These are phyloP conservation scores for Ogataea naganishii DNA, from an alignment of 805 yeast genomes.

Conservation along the genomic window DNA sequence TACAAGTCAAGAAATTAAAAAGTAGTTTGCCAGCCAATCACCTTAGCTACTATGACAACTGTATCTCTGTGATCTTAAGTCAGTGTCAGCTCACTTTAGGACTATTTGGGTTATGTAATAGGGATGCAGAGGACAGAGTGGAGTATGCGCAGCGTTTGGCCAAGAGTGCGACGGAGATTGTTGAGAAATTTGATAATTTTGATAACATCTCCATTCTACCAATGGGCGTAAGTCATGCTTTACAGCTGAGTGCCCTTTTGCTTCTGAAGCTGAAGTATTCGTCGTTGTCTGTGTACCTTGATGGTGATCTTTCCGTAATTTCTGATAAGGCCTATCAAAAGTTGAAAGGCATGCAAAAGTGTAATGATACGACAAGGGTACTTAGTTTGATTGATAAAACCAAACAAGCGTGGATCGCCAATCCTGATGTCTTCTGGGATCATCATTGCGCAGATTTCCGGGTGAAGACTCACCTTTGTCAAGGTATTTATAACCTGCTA, in stretches of 20 bases:
- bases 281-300: constrained; percentile 4
- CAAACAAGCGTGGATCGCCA: constrained; percentile 3
- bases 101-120: constrained; percentile 12
- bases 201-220: constrained; percentile 12
- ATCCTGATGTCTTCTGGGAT: constrained; percentile 2
- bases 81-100: constrained; percentile 12
- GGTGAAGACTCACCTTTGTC: constrained; percentile 1
- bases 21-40: neutral
- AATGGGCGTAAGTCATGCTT: constrained; percentile 11
- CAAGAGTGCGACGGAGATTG: neutral
- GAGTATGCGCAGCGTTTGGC: neutral
- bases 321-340: constrained; percentile 5
- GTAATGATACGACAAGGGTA: constrained; percentile 8
- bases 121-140: constrained; percentile 3
- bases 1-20: constrained; percentile 8
- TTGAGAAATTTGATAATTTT: constrained; percentile 3
- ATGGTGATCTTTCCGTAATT: constrained; percentile 2
- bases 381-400: constrained; percentile 6
- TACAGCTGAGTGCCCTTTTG: constrained; percentile 12
- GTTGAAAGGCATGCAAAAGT: constrained; percentile 5
- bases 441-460: constrained; percentile 4
- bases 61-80: constrained; percentile 5
- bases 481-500: constrained; percentile 1
- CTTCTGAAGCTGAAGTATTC: constrained; percentile 8
- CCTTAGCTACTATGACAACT: constrained; percentile 2